Evolutionary conservation across 306 rosid genomes (phyloP), one percentile per base, ranked within the genome.

Genomic region (Comarum palustre): DNA sequence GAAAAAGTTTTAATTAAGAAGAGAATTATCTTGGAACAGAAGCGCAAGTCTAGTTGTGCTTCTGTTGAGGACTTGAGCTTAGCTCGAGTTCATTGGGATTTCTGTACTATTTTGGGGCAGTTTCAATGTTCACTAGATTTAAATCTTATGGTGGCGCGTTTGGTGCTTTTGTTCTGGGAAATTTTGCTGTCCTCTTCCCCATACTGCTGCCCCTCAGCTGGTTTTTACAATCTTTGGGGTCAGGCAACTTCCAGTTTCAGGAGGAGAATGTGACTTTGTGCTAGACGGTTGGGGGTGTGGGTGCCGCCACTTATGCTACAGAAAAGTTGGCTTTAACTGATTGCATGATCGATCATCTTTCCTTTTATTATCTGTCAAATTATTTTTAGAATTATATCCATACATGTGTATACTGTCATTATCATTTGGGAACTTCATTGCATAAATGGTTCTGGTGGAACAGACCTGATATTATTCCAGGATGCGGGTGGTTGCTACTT

Each of bases 211-310:
- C 84, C 88, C 89, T 76, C 81, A 73, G 88, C 73, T 79, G 83
- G 72, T 72, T 84, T 88, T 81, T 78, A 57, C 75, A 81, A 79
- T 81, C 87, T 87, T 84, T 71, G 90, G 89, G 87, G 92, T 81
- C 81, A 77, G 78, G 48, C 73, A 60, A 50, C 76, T 74, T 68
- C 73, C 73, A 24, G 60, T 27, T 31, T 62, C 17, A 46, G 73
- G 80, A 46, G 75, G 78, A 71, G 24, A 39, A 59, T 15, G 63
- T 63, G 62, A 59, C 72, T 48, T 62, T 71, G 81, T 45, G 76
- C 3, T 27, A 14, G 11, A 15, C 24, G 52, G 73, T 51, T 52
- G 57, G 55, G n/a, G n/a, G n/a, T n/a, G n/a, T n/a, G n/a, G n/a
- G n/a, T n/a, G n/a, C n/a, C n/a, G n/a, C n/a, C n/a, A n/a, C n/a